These are phyloP conservation scores for Mrakia frigida DNA, from an alignment of 768 basidiomycete species.

Conservation along the genomic window DNA sequence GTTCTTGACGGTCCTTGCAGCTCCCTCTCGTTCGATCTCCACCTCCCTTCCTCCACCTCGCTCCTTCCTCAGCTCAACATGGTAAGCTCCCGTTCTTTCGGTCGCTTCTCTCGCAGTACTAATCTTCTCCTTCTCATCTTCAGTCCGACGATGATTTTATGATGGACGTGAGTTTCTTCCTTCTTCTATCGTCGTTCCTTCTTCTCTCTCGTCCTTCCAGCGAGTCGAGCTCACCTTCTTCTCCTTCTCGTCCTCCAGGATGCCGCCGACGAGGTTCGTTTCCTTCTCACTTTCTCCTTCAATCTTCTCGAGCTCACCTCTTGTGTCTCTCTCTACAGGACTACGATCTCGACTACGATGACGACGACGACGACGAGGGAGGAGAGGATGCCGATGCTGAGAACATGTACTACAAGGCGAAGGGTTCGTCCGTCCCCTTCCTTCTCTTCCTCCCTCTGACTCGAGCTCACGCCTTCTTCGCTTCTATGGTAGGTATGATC, in stretches of 20 bases:
- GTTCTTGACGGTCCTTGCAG: background rate
- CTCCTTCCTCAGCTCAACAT: slow-evolving; percentile 16
- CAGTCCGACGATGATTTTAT: slow-evolving; percentile 45
- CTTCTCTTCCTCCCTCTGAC: too few relatives aligned
- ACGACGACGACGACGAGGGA: slow-evolving; percentile 62
- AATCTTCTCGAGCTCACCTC: background rate
- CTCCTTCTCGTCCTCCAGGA: slow-evolving; percentile 37
- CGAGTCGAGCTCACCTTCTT: background rate
- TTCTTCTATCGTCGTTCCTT: background rate
- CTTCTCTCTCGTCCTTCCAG: background rate
- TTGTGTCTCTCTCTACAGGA: slow-evolving; percentile 52
- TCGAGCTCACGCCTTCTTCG: background rate
- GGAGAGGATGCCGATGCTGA: slow-evolving; percentile 85
- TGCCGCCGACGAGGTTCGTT: slow-evolving; percentile 45
- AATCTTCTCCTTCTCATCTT: background rate
- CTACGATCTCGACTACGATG: slow-evolving; percentile 95
- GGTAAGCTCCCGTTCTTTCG: background rate
- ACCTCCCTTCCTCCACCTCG: too few relatives aligned
- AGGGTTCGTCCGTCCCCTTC: slow-evolving; percentile 56
- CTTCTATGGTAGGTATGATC: slow-evolving; percentile 26
- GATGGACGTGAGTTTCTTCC: slow-evolving; percentile 42
- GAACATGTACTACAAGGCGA: slow-evolving; percentile 97
- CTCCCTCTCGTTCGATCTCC: background rate
- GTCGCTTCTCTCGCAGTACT: background rate
- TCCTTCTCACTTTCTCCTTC: background rate